phyloP scores from a whole-genome alignment of 139 green algal genomes.

The Spirogloea muscicola region DNA sequence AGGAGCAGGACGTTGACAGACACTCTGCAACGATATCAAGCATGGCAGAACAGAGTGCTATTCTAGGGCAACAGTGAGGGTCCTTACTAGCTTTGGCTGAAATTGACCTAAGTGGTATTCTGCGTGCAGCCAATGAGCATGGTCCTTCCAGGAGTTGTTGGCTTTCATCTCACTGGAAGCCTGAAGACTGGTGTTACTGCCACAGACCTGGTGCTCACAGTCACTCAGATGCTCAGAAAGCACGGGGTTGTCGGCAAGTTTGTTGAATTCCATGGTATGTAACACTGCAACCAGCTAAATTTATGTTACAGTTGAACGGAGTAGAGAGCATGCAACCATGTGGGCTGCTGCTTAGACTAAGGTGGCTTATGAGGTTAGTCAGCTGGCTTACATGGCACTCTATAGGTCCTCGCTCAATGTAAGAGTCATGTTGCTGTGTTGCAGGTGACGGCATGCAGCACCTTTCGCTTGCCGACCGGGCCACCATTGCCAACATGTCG shows the following conservation, averaged over 20 bases:
- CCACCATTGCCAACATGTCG: constrained; percentile 53
- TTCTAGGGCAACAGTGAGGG: too few relatives aligned
- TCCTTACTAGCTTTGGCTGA: too few relatives aligned
- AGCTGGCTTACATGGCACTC: too few relatives aligned
- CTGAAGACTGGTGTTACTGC: constrained; percentile 37
- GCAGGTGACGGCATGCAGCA: constrained; percentile 44
- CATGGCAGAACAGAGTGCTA: too few relatives aligned
- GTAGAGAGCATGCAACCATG: too few relatives aligned
- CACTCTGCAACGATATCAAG: too few relatives aligned
- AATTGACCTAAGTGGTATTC: not conserved
- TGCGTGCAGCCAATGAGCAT: constrained; percentile 50
- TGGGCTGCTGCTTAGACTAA: too few relatives aligned
- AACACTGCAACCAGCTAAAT: not conserved
- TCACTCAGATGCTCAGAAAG: constrained; percentile 45
- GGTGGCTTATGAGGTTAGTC: too few relatives aligned
- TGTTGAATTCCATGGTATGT: constrained; percentile 48
- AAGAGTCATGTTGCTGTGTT: too few relatives aligned
- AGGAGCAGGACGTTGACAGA: too few relatives aligned
- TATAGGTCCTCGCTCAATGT: too few relatives aligned
- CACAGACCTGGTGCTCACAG: constrained; percentile 48
- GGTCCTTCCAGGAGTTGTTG: constrained; percentile 44
- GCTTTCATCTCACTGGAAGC: constrained; percentile 44
- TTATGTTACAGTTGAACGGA: too few relatives aligned
- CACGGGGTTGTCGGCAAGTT: constrained; percentile 52
- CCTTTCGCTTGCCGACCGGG: constrained; percentile 46